These are phyloP conservation scores for Meyerozyma smithsonii DNA, from an alignment of 1,139 yeast species.

Conservation along the genomic window DNA sequence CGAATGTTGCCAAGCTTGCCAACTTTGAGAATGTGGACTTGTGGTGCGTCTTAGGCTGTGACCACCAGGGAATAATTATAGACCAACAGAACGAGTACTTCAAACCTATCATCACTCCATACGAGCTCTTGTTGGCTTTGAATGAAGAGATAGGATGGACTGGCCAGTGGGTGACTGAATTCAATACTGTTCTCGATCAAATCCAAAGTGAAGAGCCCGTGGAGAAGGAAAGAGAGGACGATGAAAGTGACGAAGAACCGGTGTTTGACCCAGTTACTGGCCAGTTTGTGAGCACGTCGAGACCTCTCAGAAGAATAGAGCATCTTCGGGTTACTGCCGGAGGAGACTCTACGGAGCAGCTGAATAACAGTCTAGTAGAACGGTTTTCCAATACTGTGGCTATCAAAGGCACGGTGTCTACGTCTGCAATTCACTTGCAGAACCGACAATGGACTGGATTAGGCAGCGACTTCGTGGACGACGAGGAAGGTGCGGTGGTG, in stretches of 20 bases:
- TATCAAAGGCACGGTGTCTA: constrained; percentile 76
- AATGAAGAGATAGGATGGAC: constrained; percentile 77
- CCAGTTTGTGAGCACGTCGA: constrained; percentile 55
- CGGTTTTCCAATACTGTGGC: constrained; percentile 57
- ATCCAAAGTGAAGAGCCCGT: constrained; percentile 23
- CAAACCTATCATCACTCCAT: constrained; percentile 91
- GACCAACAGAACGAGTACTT: constrained; percentile 76
- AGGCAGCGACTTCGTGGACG: constrained; percentile 71
- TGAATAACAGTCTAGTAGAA: constrained; percentile 39
- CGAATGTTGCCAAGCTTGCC: constrained; percentile 95
- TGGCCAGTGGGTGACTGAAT: constrained; percentile 89
- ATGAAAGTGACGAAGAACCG: constrained; percentile 49
- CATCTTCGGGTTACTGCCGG: constrained; percentile 56
- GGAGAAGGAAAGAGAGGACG: constrained; percentile 15
- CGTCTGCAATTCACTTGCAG: constrained; percentile 78
- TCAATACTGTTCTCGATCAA: constrained; percentile 45
- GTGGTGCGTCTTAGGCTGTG: constrained; percentile 95
- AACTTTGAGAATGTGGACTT: constrained; percentile 88
- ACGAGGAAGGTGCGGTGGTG: constrained; percentile 60
- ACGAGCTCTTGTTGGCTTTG: constrained; percentile 79
- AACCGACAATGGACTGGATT: constrained; percentile 82
- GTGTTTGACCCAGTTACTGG: constrained; percentile 91
- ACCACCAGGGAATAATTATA: constrained; percentile 84
- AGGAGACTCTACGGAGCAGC: constrained; percentile 15
- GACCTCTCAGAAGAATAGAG: constrained; percentile 66